These are phyloP conservation scores for Botryosphaeria dothidea DNA, from an alignment of 2,329 filamentous ascomycete genomes.

Conservation along the genomic window DNA sequence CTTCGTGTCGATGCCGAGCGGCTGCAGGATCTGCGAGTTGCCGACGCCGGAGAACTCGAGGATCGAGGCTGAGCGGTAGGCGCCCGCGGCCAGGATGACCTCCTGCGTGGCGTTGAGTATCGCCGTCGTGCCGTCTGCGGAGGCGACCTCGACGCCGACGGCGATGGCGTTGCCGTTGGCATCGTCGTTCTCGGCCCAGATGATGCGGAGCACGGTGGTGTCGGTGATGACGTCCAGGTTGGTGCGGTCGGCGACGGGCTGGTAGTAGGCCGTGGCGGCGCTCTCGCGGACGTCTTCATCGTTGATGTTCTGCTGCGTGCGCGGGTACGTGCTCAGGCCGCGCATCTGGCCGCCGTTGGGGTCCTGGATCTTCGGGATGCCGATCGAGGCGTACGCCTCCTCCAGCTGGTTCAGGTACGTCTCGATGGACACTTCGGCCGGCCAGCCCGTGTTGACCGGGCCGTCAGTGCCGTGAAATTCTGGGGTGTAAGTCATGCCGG, in stretches of 20 bases:
- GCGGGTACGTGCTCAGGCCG: slow-evolving; percentile 39
- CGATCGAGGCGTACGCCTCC: slow-evolving; percentile 30
- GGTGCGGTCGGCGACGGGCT: slow-evolving; percentile 34
- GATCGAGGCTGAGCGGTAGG: slow-evolving; percentile 20
- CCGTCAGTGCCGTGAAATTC: slow-evolving; percentile 2
- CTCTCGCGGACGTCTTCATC: slow-evolving; percentile 39
- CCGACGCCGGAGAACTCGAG: slow-evolving; percentile 24
- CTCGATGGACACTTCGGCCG: not conserved
- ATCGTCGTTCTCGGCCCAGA: slow-evolving; percentile 31
- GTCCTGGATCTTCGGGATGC: slow-evolving; percentile 37
- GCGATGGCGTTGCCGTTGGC: slow-evolving; percentile 1
- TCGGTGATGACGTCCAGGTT: slow-evolving; percentile 49
- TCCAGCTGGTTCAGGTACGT: slow-evolving; percentile 26
- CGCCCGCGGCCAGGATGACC: slow-evolving; percentile 24
- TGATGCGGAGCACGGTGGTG: slow-evolving; percentile 38
- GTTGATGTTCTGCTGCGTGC: slow-evolving; percentile 32
- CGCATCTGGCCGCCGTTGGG: slow-evolving; percentile 39
- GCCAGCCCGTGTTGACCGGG: slow-evolving; percentile 17
- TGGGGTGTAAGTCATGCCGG: slow-evolving; percentile 1
- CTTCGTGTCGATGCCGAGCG: slow-evolving; percentile 17
- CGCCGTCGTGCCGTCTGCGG: not conserved
- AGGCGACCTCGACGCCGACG: slow-evolving; percentile 28
- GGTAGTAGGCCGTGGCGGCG: slow-evolving; percentile 48
- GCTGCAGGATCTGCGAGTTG: slow-evolving; percentile 18
- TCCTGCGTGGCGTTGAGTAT: slow-evolving; percentile 31